Evolutionary conservation across 139 green algal genomes (phyloP).

Genomic region (Auxenochlorella pyrenoidosa): DNA sequence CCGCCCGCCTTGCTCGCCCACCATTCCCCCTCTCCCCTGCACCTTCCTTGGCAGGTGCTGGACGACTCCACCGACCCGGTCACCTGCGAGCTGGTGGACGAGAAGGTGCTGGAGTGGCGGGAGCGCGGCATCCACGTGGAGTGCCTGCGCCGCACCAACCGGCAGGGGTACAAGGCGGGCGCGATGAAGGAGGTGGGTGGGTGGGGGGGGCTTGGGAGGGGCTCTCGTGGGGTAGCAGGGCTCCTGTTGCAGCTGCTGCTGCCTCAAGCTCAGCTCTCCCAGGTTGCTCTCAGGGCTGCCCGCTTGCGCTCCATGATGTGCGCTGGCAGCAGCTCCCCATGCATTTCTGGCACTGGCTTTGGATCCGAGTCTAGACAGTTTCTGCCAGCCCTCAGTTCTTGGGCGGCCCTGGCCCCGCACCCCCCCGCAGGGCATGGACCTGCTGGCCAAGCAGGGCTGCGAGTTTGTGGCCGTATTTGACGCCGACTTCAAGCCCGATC

Average conservation of each 20-base stretch:
- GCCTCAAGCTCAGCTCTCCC: no score
- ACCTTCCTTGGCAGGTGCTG: constrained; percentile 67
- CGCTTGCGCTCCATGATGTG: no score
- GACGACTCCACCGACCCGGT: constrained; percentile 85
- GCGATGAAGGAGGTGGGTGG: constrained; percentile 78
- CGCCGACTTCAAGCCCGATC: constrained; percentile 88
- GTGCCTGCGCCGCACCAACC: constrained; percentile 72
- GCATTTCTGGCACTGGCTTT: no score
- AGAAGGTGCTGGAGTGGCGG: constrained; percentile 73
- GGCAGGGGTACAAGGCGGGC: constrained; percentile 88
- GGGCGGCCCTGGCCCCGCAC: background rate
- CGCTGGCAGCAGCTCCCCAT: no score
- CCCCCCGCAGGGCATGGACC: constrained; percentile 65
- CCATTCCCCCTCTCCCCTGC: background rate
- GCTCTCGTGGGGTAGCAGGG: no score
- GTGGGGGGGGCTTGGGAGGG: background rate
- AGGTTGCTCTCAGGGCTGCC: no score
- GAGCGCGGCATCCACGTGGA: constrained; percentile 75
- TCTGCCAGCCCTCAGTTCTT: no score
- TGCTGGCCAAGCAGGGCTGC: constrained; percentile 55
- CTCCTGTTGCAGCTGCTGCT: no score
- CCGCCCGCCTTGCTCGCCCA: no score
- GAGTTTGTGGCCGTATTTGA: constrained; percentile 89
- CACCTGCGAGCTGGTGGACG: constrained; percentile 78
- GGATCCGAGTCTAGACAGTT: no score